Evolutionary conservation across 345 rosid genomes (phyloP).

Genomic region (Citrus hindsii): DNA sequence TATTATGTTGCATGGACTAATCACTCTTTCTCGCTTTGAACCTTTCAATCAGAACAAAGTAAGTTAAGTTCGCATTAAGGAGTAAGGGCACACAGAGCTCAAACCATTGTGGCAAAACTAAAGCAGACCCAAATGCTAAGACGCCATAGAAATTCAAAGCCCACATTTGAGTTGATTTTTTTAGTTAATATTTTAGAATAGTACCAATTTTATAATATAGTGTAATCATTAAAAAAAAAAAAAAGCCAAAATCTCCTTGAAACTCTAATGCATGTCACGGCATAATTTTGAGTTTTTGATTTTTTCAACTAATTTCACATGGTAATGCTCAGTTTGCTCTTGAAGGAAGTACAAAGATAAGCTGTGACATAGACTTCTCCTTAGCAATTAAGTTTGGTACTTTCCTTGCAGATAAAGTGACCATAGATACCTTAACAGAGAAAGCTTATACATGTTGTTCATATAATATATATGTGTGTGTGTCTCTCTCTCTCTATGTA

Average conservation of each 20-base stretch:
- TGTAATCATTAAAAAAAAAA: background rate
- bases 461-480: background rate
- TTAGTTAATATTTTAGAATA: too few species aligned
- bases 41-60: background rate
- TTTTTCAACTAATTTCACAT: background rate
- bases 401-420: background rate
- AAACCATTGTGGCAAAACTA: too few species aligned
- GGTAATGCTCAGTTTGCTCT: background rate
- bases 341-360: background rate
- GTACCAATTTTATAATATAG: too few species aligned
- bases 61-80: too few species aligned
- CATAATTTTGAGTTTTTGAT: background rate
- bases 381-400: constrained; percentile 41
- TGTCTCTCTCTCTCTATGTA: too few species aligned
- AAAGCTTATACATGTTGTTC: background rate
- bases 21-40: background rate
- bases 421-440: constrained; percentile 20
- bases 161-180: too few species aligned
- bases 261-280: background rate
- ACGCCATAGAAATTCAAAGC: too few species aligned
- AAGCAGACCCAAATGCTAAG: too few species aligned
- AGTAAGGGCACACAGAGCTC: too few species aligned
- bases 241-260: background rate
- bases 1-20: background rate
- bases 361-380: too few species aligned